Conservation (phyloP, 2,329 filamentous ascomycete species). For the Trichoderma sp. region DNA sequence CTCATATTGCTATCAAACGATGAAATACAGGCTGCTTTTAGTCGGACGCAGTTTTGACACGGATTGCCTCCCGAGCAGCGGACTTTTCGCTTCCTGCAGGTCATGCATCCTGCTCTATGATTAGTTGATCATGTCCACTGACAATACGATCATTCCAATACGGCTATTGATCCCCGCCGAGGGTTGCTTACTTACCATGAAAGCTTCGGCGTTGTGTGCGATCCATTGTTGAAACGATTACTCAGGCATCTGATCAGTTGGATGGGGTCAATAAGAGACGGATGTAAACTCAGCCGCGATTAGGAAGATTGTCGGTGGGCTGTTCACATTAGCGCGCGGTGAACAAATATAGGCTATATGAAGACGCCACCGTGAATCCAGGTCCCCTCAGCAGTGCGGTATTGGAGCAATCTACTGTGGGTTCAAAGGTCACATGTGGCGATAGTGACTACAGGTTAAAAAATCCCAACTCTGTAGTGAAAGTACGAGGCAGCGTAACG, state of each 20-base stretch:
- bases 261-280: neutral
- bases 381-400: neutral
- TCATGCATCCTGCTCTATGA: neutral
- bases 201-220: neutral
- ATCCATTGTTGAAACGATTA: neutral
- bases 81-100: conserved; percentile 12
- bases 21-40: neutral
- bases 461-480: neutral
- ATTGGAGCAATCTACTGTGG: neutral
- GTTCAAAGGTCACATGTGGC: neutral
- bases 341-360: neutral
- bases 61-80: conserved; percentile 9
- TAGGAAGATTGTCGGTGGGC: neutral
- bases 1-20: conserved; percentile 11
- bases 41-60: conserved; percentile 2
- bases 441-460: neutral
- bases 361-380: neutral
- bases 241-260: neutral
- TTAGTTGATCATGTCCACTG: neutral
- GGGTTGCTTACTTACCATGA: neutral
- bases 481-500: neutral
- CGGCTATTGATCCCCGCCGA: neutral
- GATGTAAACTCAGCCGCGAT: neutral
- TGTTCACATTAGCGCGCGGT: neutral
- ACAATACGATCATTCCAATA: neutral